Conservation (phyloP, 345 rosid species). For the Psidium guajava region DNA sequence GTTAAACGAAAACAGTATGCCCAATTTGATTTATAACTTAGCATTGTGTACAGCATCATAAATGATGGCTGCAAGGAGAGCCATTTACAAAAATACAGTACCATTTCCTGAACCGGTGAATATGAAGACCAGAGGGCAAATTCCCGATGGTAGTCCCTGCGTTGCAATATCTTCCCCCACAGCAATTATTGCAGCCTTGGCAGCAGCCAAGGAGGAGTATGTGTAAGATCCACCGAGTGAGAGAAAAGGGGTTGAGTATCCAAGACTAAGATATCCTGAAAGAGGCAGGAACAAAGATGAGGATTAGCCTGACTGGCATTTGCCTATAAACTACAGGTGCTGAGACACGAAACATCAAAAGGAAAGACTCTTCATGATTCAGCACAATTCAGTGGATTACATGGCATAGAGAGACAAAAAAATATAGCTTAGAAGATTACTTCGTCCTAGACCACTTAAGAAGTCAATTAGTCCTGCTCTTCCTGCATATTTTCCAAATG, state of each 20-base stretch:
- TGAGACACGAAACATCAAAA: background rate
- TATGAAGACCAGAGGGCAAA: slow-evolving; percentile 71
- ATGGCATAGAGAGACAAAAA: background rate
- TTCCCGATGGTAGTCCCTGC: slow-evolving; percentile 65
- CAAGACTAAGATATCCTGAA: slow-evolving; percentile 72
- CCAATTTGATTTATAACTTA: background rate
- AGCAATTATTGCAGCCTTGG: slow-evolving; percentile 74
- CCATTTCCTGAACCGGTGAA: slow-evolving; percentile 80
- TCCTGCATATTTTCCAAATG: slow-evolving; percentile 90
- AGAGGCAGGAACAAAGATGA: background rate
- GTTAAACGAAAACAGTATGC: background rate
- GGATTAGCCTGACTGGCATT: background rate
- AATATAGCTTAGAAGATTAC: slow-evolving; percentile 22
- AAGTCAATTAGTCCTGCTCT: slow-evolving; percentile 88
- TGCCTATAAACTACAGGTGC: background rate
- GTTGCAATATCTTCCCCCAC: slow-evolving; percentile 81
- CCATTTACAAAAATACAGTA: slow-evolving; percentile 5
- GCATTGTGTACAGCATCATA: background rate
- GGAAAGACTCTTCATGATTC: background rate
- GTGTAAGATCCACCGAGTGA: slow-evolving; percentile 71
- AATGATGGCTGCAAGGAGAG: background rate
- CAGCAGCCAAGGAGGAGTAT: slow-evolving; percentile 80
- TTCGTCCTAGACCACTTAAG: slow-evolving; percentile 67
- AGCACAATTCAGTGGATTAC: background rate
- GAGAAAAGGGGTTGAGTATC: slow-evolving; percentile 75